These are phyloP conservation scores for Rhodotorula taiwanensis DNA, from an alignment of 768 basidiomycete species.

Conservation along the genomic window DNA sequence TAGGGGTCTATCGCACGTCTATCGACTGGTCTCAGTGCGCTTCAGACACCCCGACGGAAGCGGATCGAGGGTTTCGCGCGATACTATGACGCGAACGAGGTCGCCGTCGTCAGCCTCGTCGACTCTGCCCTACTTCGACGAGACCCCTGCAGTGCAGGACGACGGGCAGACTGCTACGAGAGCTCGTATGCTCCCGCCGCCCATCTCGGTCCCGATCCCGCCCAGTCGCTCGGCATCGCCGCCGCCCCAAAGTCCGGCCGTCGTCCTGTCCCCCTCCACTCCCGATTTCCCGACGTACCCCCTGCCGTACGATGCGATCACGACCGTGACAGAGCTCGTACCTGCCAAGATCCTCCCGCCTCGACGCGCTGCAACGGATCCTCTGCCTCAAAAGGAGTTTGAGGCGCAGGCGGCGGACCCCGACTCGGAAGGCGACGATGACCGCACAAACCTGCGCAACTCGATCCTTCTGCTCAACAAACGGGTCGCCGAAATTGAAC, in stretches of 20 bases:
- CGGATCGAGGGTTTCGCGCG: too few relatives aligned
- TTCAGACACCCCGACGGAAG: too few relatives aligned
- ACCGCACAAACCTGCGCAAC: too few relatives aligned
- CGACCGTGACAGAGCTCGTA: neutral
- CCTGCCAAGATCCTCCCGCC: neutral
- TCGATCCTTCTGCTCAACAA: neutral
- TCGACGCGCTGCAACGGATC: neutral
- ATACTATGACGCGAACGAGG: too few relatives aligned
- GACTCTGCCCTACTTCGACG: too few relatives aligned
- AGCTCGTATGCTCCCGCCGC: neutral
- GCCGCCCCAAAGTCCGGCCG: slow-evolving; percentile 4
- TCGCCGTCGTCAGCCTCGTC: too few relatives aligned
- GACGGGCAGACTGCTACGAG: too few relatives aligned
- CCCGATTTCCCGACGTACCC: slow-evolving; percentile 21
- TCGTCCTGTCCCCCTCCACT: slow-evolving; percentile 23
- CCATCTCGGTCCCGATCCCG: neutral
- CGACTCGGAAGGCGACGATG: too few relatives aligned
- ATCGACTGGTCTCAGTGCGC: too few relatives aligned
- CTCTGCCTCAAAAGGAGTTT: too few relatives aligned
- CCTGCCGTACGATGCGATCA: neutral
- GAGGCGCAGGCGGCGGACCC: neutral
- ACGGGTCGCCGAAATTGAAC: neutral
- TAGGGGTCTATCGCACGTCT: too few relatives aligned
- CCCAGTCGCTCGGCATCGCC: neutral
- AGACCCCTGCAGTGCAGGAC: too few relatives aligned